These are phyloP conservation scores for Lactarius tabidus DNA, from an alignment of 768 basidiomycete species.

Conservation along the genomic window DNA sequence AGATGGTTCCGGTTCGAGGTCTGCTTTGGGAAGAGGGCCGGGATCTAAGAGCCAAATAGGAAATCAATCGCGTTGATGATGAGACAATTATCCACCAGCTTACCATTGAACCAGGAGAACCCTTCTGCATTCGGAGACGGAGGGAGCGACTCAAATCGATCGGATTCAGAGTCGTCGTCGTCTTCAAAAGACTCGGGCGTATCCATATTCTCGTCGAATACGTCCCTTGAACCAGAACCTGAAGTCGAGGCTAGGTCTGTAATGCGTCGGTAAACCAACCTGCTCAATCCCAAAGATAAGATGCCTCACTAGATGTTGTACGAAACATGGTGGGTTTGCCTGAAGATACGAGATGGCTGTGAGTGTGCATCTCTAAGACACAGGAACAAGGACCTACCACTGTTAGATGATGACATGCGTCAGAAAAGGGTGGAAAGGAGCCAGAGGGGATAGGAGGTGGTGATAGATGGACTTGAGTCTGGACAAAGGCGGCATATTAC, in stretches of 20 bases:
- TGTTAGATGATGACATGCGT: slow-evolving; percentile 3
- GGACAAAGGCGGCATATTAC: not conserved
- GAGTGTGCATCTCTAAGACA: not conserved
- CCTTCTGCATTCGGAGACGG: slow-evolving; percentile 5
- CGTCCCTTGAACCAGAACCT: not conserved
- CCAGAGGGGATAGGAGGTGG: not conserved
- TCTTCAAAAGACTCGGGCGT: not conserved
- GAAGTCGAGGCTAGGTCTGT: slow-evolving; percentile 4
- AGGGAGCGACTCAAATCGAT: slow-evolving; percentile 16
- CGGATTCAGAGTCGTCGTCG: slow-evolving; percentile 8
- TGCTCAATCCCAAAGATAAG: not conserved
- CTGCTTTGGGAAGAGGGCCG: not conserved
- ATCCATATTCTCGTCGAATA: not conserved
- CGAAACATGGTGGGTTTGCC: not conserved
- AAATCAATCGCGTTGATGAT: not conserved
- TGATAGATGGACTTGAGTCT: not conserved
- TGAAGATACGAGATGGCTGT: not conserved
- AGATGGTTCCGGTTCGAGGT: not conserved
- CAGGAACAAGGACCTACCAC: not conserved
- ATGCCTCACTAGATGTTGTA: not conserved
- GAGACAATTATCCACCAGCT: not conserved
- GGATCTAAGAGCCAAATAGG: not conserved
- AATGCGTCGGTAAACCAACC: not conserved
- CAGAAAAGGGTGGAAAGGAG: not conserved
- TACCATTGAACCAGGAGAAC: not conserved